Conservation (phyloP, 345 rosid genomes). For the Pelargonium nanum region DNA sequence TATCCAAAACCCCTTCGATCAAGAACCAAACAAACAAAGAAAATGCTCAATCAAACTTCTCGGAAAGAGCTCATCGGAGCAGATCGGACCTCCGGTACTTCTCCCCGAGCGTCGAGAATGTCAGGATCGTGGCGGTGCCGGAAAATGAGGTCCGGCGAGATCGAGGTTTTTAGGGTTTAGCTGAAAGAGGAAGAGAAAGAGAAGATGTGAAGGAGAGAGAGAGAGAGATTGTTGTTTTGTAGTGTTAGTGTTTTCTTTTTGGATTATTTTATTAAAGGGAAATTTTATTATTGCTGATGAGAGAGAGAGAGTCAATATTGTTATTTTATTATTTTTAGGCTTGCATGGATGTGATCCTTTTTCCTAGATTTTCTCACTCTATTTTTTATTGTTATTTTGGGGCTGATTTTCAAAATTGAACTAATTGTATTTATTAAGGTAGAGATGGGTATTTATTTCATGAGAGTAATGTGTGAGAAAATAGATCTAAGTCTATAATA, state of each 20-base stretch:
- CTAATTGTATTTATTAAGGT: not conserved
- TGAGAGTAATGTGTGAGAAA: not conserved
- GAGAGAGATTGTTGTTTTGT: no score
- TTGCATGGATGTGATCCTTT: not conserved
- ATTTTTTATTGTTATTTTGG: not conserved
- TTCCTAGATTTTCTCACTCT: not conserved
- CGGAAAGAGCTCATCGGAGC: no score
- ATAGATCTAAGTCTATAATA: no score
- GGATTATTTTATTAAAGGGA: no score
- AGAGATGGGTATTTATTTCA: not conserved
- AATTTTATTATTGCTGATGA: not conserved
- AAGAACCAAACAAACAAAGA: not conserved
- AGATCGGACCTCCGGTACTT: no score
- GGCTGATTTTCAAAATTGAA: no score
- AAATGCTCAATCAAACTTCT: not conserved
- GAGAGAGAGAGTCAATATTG: not conserved
- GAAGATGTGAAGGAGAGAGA: not conserved
- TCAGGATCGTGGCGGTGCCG: not conserved
- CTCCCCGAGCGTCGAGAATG: not conserved
- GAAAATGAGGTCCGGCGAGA: not conserved
- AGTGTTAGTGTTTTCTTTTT: no score
- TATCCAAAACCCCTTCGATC: no score
- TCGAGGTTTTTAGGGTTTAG: not conserved
- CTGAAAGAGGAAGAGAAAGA: not conserved
- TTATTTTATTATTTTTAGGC: not conserved